These are phyloP conservation scores for Blastocystis sp. DNA, from an alignment of 352 stramenopile genomes.

Conservation along the genomic window DNA sequence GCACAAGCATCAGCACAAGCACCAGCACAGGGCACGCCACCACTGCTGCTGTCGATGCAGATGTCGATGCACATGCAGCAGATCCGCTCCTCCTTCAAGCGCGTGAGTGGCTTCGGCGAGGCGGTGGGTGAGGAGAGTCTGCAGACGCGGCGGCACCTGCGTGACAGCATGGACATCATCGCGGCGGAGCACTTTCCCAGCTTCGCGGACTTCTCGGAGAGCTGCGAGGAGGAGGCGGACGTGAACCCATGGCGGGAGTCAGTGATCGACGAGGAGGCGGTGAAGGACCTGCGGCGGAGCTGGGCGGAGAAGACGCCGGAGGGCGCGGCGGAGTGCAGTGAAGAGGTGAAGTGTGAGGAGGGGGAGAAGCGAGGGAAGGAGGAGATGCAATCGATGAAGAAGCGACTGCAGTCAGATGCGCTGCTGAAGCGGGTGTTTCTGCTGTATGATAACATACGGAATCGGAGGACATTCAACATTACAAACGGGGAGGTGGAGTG, in stretches of 20 bases:
- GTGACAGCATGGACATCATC: not conserved
- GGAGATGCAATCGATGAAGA: not conserved
- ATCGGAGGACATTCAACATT: not conserved
- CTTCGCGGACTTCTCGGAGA: conserved; percentile 38
- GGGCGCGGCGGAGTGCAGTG: not conserved
- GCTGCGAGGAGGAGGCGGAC: conserved; percentile 31
- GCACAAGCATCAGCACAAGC: no score
- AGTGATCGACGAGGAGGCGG: not conserved
- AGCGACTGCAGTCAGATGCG: not conserved
- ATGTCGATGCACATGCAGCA: conserved; percentile 19
- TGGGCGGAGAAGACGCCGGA: not conserved
- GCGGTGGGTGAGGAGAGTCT: not conserved
- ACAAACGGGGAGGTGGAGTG: not conserved
- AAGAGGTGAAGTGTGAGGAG: not conserved
- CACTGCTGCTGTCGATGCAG: not conserved
- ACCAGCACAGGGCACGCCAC: not conserved
- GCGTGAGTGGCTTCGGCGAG: conserved; percentile 14
- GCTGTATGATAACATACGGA: conserved; percentile 36
- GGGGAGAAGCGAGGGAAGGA: not conserved
- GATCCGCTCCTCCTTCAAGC: conserved; percentile 4
- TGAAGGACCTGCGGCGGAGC: not conserved
- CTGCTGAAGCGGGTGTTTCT: not conserved
- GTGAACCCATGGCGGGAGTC: conserved; percentile 7
- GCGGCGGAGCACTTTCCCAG: conserved; percentile 11
- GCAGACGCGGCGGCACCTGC: not conserved